These are phyloP conservation scores for Santalum album DNA, from an alignment of 164 flowering plant genomes.

Conservation along the genomic window DNA sequence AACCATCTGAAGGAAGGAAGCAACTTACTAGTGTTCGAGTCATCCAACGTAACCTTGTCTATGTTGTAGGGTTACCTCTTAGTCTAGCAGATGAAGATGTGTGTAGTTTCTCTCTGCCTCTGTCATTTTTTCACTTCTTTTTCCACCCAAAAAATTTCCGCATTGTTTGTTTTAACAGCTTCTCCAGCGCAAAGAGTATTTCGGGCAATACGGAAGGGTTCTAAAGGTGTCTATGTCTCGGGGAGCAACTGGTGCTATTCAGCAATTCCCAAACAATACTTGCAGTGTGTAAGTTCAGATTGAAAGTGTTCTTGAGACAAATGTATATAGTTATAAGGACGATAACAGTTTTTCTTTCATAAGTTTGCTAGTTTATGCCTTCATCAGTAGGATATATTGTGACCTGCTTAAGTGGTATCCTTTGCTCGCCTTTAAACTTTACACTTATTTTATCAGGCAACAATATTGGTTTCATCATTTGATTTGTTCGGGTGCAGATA, in stretches of 20 bases:
- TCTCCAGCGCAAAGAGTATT: slow-evolving; percentile 81
- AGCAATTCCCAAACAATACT: slow-evolving; percentile 74
- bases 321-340: too few species aligned
- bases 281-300: slow-evolving; percentile 90
- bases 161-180: slow-evolving; percentile 39
- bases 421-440: too few species aligned
- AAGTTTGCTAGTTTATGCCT: too few species aligned
- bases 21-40: slow-evolving; percentile 90
- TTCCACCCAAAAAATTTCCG: not conserved
- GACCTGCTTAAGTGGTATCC: too few species aligned
- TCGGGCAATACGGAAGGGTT: slow-evolving; percentile 96
- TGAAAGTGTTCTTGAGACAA: too few species aligned
- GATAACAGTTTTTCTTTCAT: too few species aligned
- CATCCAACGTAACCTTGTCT: slow-evolving; percentile 86
- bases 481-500: slow-evolving; percentile 48
- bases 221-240: slow-evolving; percentile 88
- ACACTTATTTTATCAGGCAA: too few species aligned
- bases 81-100: slow-evolving; percentile 93
- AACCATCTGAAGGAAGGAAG: slow-evolving; percentile 75
- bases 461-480: too few species aligned
- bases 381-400: too few species aligned
- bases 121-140: not conserved
- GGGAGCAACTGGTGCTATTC: slow-evolving; percentile 76
- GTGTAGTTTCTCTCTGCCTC: slow-evolving; percentile 12
- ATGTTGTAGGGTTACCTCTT: slow-evolving; percentile 85